Percentiles rank a stretch among this genome's conserved stretches.
Conservation (phyloP, 352 stramenopile genomes). For the Phytophthora crassamura region DNA sequence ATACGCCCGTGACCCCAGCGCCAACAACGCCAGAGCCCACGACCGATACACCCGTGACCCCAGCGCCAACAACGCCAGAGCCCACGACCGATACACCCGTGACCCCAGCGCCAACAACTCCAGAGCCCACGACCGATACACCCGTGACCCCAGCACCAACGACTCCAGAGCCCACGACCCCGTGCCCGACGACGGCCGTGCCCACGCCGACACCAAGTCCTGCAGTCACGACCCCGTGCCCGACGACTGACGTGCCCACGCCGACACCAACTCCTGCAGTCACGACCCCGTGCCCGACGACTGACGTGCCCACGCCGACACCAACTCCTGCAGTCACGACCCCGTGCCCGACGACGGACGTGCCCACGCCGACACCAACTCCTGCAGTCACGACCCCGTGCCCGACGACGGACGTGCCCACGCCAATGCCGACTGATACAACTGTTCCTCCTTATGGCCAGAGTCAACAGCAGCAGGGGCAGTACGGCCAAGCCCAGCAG, state of each 20-base stretch:
- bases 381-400: not conserved
- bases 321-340: not conserved
- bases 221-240: not conserved
- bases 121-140: too few species aligned
- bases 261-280: not conserved
- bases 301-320: not conserved
- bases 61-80: too few species aligned
- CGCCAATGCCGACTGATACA: not conserved
- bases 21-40: too few species aligned
- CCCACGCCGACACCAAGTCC: not conserved
- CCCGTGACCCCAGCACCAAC: too few species aligned
- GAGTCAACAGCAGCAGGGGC: slow-evolving; percentile 1
- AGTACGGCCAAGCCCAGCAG: not conserved
- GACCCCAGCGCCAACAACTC: too few species aligned
- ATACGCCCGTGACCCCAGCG: too few species aligned
- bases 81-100: too few species aligned
- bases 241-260: not conserved
- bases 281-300: not conserved
- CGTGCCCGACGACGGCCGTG: not conserved
- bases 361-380: slow-evolving; percentile 11
- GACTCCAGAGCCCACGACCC: too few species aligned
- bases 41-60: too few species aligned
- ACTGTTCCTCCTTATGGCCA: slow-evolving; percentile 22
- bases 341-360: not conserved
- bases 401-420: not conserved